Conservation (phyloP, 208 protist species). For the Crithidia expoeki region DNA sequence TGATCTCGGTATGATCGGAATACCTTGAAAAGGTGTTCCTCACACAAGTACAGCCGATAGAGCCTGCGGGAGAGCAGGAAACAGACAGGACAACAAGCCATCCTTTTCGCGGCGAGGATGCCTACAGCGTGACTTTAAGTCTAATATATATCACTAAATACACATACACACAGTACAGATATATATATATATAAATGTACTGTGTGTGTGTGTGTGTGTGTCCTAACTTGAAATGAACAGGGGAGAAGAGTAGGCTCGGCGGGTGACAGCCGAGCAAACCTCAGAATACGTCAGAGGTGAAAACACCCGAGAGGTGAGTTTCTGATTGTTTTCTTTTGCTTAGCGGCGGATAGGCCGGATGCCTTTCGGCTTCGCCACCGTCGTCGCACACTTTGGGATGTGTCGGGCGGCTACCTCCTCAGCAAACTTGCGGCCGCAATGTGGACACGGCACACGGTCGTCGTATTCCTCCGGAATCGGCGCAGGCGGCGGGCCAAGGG, state of each 20-base stretch:
- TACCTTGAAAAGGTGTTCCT: background rate
- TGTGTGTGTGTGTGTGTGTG: no score
- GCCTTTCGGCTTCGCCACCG: conserved; percentile 86
- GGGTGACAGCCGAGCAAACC: conserved; percentile 18
- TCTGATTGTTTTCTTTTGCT: no score
- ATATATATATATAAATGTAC: no score
- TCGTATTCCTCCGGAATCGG: conserved; percentile 62
- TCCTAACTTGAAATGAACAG: no score
- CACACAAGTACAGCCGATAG: conserved; percentile 16
- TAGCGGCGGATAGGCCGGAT: conserved; percentile 67
- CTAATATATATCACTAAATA: background rate
- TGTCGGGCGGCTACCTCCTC: conserved; percentile 81
- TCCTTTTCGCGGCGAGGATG: background rate
- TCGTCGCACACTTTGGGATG: conserved; percentile 91
- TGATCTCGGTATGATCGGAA: background rate
- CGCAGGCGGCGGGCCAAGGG: conserved; percentile 35
- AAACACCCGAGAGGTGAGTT: conserved; percentile 22
- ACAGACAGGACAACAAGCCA: conserved; percentile 16
- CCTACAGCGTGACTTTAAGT: background rate
- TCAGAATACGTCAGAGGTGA: background rate
- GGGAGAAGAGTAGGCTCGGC: no score
- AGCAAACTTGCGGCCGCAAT: conserved; percentile 91
- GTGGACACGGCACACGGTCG: conserved; percentile 85
- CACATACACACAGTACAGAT: no score
- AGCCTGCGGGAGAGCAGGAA: no score